Base-by-base conservation (phyloP, 1,284 basidiomycete species). In the Lignosus rhinocerotis region DNA sequence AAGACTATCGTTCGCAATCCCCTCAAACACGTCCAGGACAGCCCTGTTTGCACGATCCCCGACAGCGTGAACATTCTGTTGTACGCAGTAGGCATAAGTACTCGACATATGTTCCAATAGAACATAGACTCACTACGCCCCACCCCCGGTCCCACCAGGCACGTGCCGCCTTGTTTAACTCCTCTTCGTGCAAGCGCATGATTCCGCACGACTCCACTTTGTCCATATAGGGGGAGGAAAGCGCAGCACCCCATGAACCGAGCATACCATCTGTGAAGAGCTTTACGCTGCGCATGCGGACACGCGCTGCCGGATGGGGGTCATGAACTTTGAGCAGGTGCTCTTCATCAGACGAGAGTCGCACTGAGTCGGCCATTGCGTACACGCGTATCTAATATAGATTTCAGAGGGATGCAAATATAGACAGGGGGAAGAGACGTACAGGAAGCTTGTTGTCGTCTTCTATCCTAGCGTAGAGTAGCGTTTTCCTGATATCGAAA, bases 161-260 rank as follows among this genome's bases (percentile, higher is more conserved):
- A n/a, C 55, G 57, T 10, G 53, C 55, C 9, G 46, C 44, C 21
- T 41, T 38, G 12, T 21, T 36, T 6, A 61, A 51, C 12, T 54
- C 58, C 1, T 52, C 62, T 46, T 61, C 62, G 0, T 57, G 33
- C 25, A 59, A 43, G 14, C 85, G 80, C 78, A 96, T 80, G 56
- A 93, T 79, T 0, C 94, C 94, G 30, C 70, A 77, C 21, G 83
- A 86, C 0, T 82, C 80, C 0, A 88, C 85, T 34, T 88, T 84
- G 73, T 96, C 94, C 0, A 86, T 80, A 70, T 97, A 98, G 12
- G 93, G 92, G 42, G 90, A 83, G 16, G 93, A 77, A 59, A 98
- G 80, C 0, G 95, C 94, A 0, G 95, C 93, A 4, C 95, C 95
- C 82, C 92, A 93, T 1, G 90, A 93, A 0, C 95, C 94, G 1